These are phyloP conservation scores for Streptanthus diversifolius DNA, from an alignment of 345 rosid species.

Conservation along the genomic window DNA sequence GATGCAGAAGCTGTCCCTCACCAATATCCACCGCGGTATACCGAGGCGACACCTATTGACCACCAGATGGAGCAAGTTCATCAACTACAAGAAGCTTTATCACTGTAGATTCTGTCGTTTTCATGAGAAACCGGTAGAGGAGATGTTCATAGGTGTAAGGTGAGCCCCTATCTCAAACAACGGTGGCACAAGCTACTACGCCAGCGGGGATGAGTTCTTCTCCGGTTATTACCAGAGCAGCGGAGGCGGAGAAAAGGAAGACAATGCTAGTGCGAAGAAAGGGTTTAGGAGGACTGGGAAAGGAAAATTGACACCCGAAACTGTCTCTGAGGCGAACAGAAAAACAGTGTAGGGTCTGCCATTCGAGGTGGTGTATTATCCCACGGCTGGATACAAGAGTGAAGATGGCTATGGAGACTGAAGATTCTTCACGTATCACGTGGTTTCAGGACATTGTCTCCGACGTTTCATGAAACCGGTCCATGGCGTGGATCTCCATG, in stretches of 20 bases:
- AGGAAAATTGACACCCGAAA: conserved; percentile 47
- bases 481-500: conserved; percentile 80
- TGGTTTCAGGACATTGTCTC: conserved; percentile 76
- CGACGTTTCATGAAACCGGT: conserved; percentile 41
- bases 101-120: conserved; percentile 84
- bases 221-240: conserved; percentile 44
- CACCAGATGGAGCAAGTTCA: conserved; percentile 96
- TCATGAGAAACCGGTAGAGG: conserved; percentile 57
- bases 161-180: conserved; percentile 38
- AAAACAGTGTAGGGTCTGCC: conserved; percentile 52
- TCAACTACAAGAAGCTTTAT: conserved; percentile 76
- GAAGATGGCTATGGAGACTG: conserved; percentile 77
- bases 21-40: conserved; percentile 78
- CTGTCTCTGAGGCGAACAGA: conserved; percentile 50
- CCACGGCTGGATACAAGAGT: conserved; percentile 67
- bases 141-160: conserved; percentile 70
- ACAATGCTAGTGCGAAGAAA: conserved; percentile 20
- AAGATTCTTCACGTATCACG: conserved; percentile 66
- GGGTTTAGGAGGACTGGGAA: conserved; percentile 41
- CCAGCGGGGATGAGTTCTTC: conserved; percentile 30
- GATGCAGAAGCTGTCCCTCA: conserved; percentile 59
- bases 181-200: not conserved
- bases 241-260: not conserved
- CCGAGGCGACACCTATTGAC: conserved; percentile 85
- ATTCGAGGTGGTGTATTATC: conserved; percentile 80